Base-by-base conservation (phyloP, 805 yeast genomes). In the Saturnispora kantuleensis region DNA sequence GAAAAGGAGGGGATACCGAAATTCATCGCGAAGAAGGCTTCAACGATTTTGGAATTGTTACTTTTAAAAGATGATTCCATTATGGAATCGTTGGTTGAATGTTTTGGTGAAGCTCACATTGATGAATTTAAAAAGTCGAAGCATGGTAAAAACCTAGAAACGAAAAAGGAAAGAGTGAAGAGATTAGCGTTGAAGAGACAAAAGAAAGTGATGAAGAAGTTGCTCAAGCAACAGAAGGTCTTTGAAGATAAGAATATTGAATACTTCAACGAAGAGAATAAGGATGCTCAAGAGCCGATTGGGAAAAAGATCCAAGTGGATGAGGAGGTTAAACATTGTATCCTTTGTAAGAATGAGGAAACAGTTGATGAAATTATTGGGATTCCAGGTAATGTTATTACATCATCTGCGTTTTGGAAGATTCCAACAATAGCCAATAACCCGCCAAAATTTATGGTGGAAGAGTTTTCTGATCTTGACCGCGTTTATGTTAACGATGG, bases 101-200 rank as follows among this genome's bases (percentile, higher is more conserved):
- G 79, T 47, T 79, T 79, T 57, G 89, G 89, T 1, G 68, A 68
- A 46, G 70, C 66, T 1, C 70, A 72, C 48, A 69, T 81, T 10
- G 65, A 67, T 10, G 59, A 65, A 1, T 81, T 71, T 57, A 73
- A 73, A 52, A 63, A 67, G 35, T 68, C 73, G 11, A 73, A 72
- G 48, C 63, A 63, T 46, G 64, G 69, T 16, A 63, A 56, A 34
- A 56, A 56, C 3, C 56, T 66, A 34, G 85, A 79, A 56, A 71
- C 79, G 7, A 79, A 76, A 47, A 55, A 67, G 31, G 85, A 79
- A 34, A 70, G 73, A 39, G 70, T 68, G 46, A 77, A 70, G 57
- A 62, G 80, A 48, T 44, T 73, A n/a, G 84, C 85, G 2, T 70
- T 76, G 46, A 73, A 74, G 49, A 69, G 86, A 44, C 83, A 77